These are phyloP conservation scores for Omphalea diandra DNA, from an alignment of 441 rosid genomes.

Conservation along the genomic window DNA sequence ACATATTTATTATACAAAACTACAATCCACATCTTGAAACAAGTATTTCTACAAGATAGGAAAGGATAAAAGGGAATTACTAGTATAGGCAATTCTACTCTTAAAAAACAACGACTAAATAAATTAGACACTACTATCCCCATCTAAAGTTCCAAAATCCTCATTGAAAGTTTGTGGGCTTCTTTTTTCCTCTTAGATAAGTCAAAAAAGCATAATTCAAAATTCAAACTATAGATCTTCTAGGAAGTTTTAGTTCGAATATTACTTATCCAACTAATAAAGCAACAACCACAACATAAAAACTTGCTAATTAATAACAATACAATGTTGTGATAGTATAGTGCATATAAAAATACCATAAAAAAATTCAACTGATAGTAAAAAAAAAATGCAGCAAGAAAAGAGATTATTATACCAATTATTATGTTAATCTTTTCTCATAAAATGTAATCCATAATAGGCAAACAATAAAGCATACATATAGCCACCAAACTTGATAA, in stretches of 20 bases:
- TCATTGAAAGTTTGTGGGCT: constrained; percentile 66
- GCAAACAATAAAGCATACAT: background rate
- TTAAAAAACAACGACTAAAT: background rate
- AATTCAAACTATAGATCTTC: background rate
- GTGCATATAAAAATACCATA: background rate
- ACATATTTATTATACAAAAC: too few relatives aligned
- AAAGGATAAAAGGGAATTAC: background rate
- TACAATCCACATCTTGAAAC: background rate
- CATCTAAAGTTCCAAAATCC: constrained; percentile 67
- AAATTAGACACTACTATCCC: constrained; percentile 36
- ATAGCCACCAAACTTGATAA: background rate
- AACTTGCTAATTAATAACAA: background rate
- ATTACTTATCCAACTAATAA: background rate
- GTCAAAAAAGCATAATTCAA: constrained; percentile 15
- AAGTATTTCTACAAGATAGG: background rate
- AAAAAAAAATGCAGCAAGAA: background rate
- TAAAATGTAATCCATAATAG: background rate
- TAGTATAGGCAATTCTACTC: background rate
- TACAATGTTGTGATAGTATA: background rate
- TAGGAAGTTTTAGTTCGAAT: background rate
- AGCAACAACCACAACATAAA: background rate
- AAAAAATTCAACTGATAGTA: background rate
- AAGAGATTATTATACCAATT: background rate
- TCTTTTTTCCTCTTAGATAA: constrained; percentile 72
- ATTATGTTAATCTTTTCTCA: background rate